Conservation (phyloP, 768 basidiomycete genomes). For the Cystobasidiopsis lactophilus region DNA sequence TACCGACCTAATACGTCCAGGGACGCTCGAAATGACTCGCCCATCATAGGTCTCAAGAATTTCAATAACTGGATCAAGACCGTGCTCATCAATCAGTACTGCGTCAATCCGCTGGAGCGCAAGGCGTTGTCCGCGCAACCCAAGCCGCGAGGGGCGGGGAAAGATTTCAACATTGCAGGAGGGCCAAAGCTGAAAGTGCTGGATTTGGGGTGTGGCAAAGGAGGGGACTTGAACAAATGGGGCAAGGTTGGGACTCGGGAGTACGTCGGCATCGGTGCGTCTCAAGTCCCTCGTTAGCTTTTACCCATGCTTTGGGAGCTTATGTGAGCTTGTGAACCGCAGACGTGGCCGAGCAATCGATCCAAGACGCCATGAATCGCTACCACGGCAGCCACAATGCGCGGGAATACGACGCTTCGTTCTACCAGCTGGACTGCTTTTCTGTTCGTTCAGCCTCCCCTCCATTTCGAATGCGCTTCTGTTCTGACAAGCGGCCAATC, state of each 20-base stretch:
- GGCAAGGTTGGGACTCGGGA: conserved; percentile 58
- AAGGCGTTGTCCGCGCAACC: not conserved
- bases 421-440: conserved; percentile 78
- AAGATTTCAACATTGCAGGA: conserved; percentile 15
- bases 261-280: conserved; percentile 56
- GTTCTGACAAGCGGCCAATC: not conserved
- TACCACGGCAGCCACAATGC: conserved; percentile 32
- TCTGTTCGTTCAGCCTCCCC: conserved; percentile 24
- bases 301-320: not conserved
- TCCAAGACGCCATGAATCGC: conserved; percentile 65
- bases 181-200: conserved; percentile 34
- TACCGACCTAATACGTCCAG: conserved; percentile 76
- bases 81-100: conserved; percentile 71
- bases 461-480: not conserved
- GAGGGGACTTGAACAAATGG: conserved; percentile 94
- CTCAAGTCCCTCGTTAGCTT: not conserved
- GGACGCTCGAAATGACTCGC: conserved; percentile 58
- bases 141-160: not conserved
- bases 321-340: not conserved
- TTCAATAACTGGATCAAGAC: conserved; percentile 99
- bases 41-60: conserved; percentile 85
- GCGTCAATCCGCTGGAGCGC: not conserved
- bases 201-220: conserved; percentile 97
- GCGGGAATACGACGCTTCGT: conserved; percentile 43
- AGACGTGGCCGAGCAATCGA: conserved; percentile 78